phyloP scores from a whole-genome alignment of 192 early-diverging fungal genomes.

The Backusella australiensis region DNA sequence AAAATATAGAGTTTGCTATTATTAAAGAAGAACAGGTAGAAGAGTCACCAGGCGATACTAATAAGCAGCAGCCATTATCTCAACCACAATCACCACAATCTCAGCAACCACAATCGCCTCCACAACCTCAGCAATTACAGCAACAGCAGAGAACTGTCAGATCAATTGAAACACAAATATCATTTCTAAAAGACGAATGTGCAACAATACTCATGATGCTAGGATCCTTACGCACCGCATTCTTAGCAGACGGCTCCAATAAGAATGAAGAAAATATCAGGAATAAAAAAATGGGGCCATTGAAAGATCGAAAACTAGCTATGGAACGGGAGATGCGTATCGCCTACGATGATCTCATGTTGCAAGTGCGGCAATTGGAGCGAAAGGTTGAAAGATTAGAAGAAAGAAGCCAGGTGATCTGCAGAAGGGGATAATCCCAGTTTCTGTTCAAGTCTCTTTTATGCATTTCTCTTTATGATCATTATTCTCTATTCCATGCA shows the following conservation, averaged over 20 bases:
- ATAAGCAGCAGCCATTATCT: neutral
- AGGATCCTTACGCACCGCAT: constrained; percentile 23
- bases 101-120: neutral
- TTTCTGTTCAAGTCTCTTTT: neutral
- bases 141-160: neutral
- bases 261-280: neutral
- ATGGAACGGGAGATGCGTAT: constrained; percentile 24
- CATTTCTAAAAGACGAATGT: constrained; percentile 19
- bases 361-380: constrained; percentile 25
- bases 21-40: neutral
- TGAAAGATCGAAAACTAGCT: constrained; percentile 7
- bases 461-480: neutral
- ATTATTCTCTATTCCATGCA: neutral
- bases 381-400: constrained; percentile 15
- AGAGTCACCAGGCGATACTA: neutral
- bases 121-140: neutral
- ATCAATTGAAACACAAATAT: constrained; percentile 11
- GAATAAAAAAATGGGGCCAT: neutral
- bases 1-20: neutral
- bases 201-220: constrained; percentile 21
- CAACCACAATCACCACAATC: neutral
- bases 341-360: constrained; percentile 27
- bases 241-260: neutral
- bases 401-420: constrained; percentile 2
- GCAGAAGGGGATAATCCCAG: neutral